Base-by-base conservation (phyloP, 176 grass and related monocot species). In the Oropetium thomaeum region DNA sequence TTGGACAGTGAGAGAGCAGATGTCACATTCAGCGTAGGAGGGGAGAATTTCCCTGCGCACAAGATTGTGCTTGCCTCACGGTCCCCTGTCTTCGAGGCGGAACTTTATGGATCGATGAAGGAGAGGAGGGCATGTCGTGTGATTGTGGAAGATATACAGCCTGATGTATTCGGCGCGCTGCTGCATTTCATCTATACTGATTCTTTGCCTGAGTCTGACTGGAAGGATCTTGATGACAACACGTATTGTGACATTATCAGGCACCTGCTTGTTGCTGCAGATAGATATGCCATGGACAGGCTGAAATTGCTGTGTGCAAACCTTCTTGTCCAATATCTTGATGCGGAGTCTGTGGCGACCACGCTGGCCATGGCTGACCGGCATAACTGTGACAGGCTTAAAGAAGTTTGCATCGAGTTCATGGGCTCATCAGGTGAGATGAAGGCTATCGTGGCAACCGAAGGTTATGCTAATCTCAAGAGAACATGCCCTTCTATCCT, bases 141-240 rank as follows among this genome's bases (percentile, higher is more conserved):
- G 20, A 33, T 8, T 25, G 58, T 86, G 14, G 30, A 74, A 28
- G 77, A 86, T 38, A 80, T 86, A 77, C 33, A 81, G 48, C 45
- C 77, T 16, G 1, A 16, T 23, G 70, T 81, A 57, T 79, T 79
- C 16, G 75, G 23, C 28, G 67, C 48, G 10, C 29, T 86, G 37
- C 77, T 86, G 35, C 48, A 70, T 23, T 86, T 79, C 53, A 79
- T 79, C 16, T 85, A 85, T 22, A 52, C 40, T 5, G 83, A 85
- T 31, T 44, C 42, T 0, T 17, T 79, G 22, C 31, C 75, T 42
- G 25, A 19, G 2, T 44, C 14, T 19, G 7, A 47, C 44, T 47
- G 44, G 44, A 13, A 44, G 0, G 67, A 73, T 25, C 43, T 42
- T 15, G 8, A 27, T 11, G 49, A 10, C 6, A 7, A 22, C 19